Conservation (phyloP, 2,329 filamentous ascomycete genomes). For the Stemphylium lycopersici region DNA sequence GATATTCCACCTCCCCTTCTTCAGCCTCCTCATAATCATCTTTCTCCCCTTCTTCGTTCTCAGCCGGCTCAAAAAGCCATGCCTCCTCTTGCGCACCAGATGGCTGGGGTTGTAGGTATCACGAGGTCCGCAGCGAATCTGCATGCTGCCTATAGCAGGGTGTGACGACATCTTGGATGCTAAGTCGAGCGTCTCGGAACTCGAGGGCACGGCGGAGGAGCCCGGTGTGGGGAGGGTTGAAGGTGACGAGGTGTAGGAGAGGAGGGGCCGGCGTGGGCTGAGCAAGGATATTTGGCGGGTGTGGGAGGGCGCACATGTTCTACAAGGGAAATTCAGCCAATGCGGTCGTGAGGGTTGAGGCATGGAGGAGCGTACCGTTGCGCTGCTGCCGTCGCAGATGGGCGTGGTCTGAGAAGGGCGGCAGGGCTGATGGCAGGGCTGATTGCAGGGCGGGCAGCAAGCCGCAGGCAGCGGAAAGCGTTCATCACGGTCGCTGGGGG, state of each 20-base stretch:
- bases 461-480: no score
- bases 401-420: slow-evolving; percentile 26
- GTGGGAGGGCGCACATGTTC: slow-evolving; percentile 14
- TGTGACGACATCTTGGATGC: slow-evolving; percentile 45
- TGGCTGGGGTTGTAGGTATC: slow-evolving; percentile 66
- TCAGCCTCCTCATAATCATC: slow-evolving; percentile 59
- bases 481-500: no score
- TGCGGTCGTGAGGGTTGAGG: neutral
- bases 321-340: slow-evolving; percentile 4
- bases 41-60: slow-evolving; percentile 60
- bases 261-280: slow-evolving; percentile 33
- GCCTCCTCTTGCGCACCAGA: slow-evolving; percentile 65
- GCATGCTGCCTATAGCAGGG: slow-evolving; percentile 45
- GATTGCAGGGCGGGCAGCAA: slow-evolving; percentile 28
- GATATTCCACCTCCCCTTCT: slow-evolving; percentile 57
- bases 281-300: slow-evolving; percentile 38
- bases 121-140: slow-evolving; percentile 57
- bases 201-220: slow-evolving; percentile 18
- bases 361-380: slow-evolving; percentile 25
- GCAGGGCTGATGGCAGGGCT: slow-evolving; percentile 19
- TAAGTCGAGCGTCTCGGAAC: slow-evolving; percentile 41
- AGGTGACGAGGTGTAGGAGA: slow-evolving; percentile 24
- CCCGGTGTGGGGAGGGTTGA: slow-evolving; percentile 24
- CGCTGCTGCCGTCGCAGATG: slow-evolving; percentile 12
- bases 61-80: slow-evolving; percentile 64